Conservation (phyloP, 352 stramenopile species). For the Plasmopara halstedii region DNA sequence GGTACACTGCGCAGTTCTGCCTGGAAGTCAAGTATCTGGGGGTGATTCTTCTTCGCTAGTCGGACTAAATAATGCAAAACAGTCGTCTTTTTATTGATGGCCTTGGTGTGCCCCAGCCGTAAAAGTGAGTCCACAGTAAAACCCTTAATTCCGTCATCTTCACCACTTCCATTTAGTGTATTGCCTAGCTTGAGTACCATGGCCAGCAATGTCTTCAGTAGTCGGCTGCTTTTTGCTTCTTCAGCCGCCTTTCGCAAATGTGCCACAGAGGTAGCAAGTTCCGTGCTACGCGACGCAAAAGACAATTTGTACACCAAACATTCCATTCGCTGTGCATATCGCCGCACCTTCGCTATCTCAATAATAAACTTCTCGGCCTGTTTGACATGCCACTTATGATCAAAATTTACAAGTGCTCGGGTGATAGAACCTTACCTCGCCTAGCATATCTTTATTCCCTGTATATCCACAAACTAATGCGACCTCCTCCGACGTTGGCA, state of each 20-base stretch:
- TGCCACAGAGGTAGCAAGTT: constrained; percentile 72
- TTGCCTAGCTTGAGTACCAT: constrained; percentile 97
- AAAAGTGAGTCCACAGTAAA: constrained; percentile 96
- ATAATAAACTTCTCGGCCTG: constrained; percentile 85
- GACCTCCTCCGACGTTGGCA: constrained; percentile 91
- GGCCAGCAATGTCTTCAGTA: constrained; percentile 92
- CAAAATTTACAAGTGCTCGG: no score
- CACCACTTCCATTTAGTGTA: constrained; percentile 90
- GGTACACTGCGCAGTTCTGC: constrained; percentile 82
- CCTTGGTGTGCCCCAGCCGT: constrained; percentile 91
- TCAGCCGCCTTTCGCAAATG: constrained; percentile 89
- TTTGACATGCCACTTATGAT: no score
- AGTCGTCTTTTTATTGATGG: constrained; percentile 95
- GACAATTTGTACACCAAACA: constrained; percentile 78
- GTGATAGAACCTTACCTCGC: constrained; percentile 38
- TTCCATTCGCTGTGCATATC: constrained; percentile 58
- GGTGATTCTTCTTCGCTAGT: constrained; percentile 93
- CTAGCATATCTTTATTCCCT: constrained; percentile 52
- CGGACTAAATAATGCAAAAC: constrained; percentile 97
- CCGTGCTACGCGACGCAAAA: constrained; percentile 62
- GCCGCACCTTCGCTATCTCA: constrained; percentile 76
- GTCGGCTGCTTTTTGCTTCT: constrained; percentile 88
- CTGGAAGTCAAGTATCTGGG: constrained; percentile 87
- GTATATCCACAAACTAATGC: constrained; percentile 71
- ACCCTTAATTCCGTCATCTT: constrained; percentile 84